A percentile compares a stretch with the other conserved stretches of the same genome.
Conservation (phyloP, 2,329 filamentous ascomycete species). For the Trichoderma sp. region DNA sequence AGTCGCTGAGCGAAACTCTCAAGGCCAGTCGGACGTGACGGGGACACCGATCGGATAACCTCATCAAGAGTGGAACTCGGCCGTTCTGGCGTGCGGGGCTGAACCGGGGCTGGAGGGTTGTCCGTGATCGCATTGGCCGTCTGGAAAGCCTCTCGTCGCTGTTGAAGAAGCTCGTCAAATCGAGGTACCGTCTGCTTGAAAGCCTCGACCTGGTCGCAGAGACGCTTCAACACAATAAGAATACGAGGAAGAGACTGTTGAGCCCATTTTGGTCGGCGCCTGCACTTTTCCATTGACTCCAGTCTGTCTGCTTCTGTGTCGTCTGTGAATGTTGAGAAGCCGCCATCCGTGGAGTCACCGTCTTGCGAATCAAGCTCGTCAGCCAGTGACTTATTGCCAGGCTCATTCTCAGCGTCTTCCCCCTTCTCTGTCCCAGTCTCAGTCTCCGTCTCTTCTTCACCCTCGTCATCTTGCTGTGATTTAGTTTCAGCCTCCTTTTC, state of each 20-base stretch:
- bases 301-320: slow-evolving; percentile 44
- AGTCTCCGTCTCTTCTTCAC: slow-evolving; percentile 18
- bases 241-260: slow-evolving; percentile 56
- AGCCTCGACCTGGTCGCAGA: slow-evolving; percentile 64
- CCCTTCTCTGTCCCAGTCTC: slow-evolving; percentile 18
- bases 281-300: slow-evolving; percentile 55
- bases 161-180: slow-evolving; percentile 72
- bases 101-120: slow-evolving; percentile 38
- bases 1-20: slow-evolving; percentile 67
- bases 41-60: slow-evolving; percentile 52
- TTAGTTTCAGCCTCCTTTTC: neutral
- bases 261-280: slow-evolving; percentile 58
- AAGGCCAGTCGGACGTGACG: slow-evolving; percentile 57
- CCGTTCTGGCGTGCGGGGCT: slow-evolving; percentile 38
- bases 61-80: slow-evolving; percentile 49
- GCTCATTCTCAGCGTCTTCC: slow-evolving; percentile 20
- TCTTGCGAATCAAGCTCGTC: slow-evolving; percentile 23
- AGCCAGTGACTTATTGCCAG: slow-evolving; percentile 13
- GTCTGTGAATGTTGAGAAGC: slow-evolving; percentile 4
- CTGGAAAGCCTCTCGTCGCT: slow-evolving; percentile 66
- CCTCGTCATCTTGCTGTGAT: slow-evolving; percentile 10
- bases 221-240: slow-evolving; percentile 59
- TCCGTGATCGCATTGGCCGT: slow-evolving; percentile 57
- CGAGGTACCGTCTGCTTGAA: slow-evolving; percentile 69
- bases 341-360: slow-evolving; percentile 10